Conservation (phyloP, 2,329 filamentous ascomycete species). For the Allantophomopsis cytisporea region DNA sequence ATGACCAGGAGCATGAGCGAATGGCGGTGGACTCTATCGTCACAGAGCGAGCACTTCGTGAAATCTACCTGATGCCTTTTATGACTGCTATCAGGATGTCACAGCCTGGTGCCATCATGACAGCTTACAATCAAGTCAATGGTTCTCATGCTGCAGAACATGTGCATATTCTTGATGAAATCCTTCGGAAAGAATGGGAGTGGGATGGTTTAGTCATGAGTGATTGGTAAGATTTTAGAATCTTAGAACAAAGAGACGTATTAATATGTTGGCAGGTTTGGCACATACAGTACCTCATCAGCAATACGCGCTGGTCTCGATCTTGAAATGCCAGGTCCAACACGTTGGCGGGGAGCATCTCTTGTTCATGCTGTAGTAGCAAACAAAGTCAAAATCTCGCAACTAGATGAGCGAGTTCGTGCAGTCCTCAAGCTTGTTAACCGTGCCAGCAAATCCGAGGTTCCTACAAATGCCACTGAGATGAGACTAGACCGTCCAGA, state of each 20-base stretch:
- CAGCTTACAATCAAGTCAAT: constrained; percentile 44
- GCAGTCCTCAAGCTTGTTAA: constrained; percentile 20
- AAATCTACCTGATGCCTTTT: constrained; percentile 45
- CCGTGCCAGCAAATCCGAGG: not conserved
- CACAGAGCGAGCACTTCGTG: constrained; percentile 39
- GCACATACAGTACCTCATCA: constrained; percentile 12
- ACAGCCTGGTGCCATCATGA: constrained; percentile 41
- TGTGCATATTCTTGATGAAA: constrained; percentile 30
- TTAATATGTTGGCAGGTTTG: constrained; percentile 3
- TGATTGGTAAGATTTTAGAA: constrained; percentile 32
- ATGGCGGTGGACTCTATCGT: constrained; percentile 40
- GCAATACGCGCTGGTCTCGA: constrained; percentile 18
- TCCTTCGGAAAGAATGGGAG: constrained; percentile 42
- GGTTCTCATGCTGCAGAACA: constrained; percentile 41
- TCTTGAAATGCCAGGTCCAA: constrained; percentile 26
- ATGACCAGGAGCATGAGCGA: constrained; percentile 45
- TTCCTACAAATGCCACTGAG: constrained; percentile 4
- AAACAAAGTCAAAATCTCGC: constrained; percentile 14
- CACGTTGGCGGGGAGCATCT: constrained; percentile 13
- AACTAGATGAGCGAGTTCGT: constrained; percentile 16
- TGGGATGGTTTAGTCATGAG: constrained; percentile 44
- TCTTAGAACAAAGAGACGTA: not conserved
- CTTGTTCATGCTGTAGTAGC: constrained; percentile 13
- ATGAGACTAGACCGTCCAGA: constrained; percentile 6
- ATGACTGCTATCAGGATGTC: constrained; percentile 39